Evolutionary conservation across 495 filamentous ascomycete species (phyloP), one percentile per base, ranked within the genome.

Genomic region (Penicillium bovifimosum): DNA sequence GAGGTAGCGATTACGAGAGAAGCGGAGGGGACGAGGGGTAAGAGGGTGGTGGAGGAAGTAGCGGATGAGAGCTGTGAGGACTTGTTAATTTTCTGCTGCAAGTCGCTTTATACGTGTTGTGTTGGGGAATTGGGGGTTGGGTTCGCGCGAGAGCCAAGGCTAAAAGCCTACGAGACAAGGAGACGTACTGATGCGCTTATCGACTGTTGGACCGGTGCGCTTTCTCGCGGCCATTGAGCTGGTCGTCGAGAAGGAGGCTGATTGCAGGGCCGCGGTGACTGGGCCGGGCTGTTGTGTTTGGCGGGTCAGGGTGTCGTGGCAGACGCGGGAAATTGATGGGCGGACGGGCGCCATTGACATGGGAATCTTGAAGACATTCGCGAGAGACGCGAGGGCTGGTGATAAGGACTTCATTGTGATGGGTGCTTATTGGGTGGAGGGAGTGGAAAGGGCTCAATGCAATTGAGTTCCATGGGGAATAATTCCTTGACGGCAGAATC

Each of bases 1-100:
- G 58, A 97, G 85, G 73, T 82, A 80, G 48, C 93, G 86, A 74
- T 86, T 87, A 56, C 91, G 89, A 24, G 82, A 88, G 79, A 96
- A 86, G 54, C 88, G 82, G 56, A 96, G 80, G 2, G 91, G 90
- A 2, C 88, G 83, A 0, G 88, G 88, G 20, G 80, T 84, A 40
- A 76, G 67, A 32, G 82, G 80, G 67, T 87, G 84, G 48, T 68
- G 54, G 52, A 86, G 81, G 70, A 81, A 79, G 71, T 86, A 86
- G 61, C 81, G 79, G 64, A 87, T 86, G 16, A 80, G 51, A 18
- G 76, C 83, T 85, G 48, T 9, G 20, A 26, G 20, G 14, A 53
- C 14, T 50, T 40, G 36, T 41, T 42, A 36, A 29, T 50, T 50
- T 20, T 20, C 17, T 11, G 28, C 35, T 48, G 38, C 9, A 2